Base-by-base conservation (phyloP, 805 yeast genomes). In the Myxozyma vanderwaltii region DNA sequence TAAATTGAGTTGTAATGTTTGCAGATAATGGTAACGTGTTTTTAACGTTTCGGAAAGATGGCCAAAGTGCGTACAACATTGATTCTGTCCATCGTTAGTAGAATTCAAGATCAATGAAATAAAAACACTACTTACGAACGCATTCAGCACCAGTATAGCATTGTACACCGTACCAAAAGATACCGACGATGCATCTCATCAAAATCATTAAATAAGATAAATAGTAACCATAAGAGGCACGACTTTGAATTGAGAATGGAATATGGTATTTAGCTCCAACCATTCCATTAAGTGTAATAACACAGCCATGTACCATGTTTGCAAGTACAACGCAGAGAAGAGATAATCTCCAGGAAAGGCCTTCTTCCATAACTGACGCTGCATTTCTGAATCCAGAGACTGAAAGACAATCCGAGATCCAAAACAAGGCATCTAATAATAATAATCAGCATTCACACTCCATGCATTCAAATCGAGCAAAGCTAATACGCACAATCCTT, bases 111-210 rank as follows among this genome's bases (percentile, higher is more conserved):
- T n/a, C 80, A 68, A 86, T 88, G 50, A 88, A 15, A 5, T 13
- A 2, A 12, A 35, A 31, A 27, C 19, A 17, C 21, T 1, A 47
- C 51, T 10, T 47, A 47, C 51, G 82, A 19, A 91, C 83, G 75
- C 95, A 87, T 64, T 89, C 82, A 26, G 92, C 95, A 53, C 95
- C 94, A 58, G 91, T 81, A 79, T 90, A 86, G 26, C 88, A 81
- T 71, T 91, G 97, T 27, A 89, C 94, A 24, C 94, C 85, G 69
- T 86, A 89, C 97, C 97, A 91, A 53, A 91, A 84, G 67, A 85
- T 81, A 33, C 90, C 87, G 89, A 91, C 86, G 10, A 88, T 91
- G 39, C 89, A 92, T 75, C 97, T 82, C 74, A 91, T 90, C 52
- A 90, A 69, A 47, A 91, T 85, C 3, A 58, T 53, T 19, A 64